Evolutionary conservation across 2,329 filamentous ascomycete genomes (phyloP), one percentile per base, ranked within the genome.

Genomic region (Calonectria henricotiae): DNA sequence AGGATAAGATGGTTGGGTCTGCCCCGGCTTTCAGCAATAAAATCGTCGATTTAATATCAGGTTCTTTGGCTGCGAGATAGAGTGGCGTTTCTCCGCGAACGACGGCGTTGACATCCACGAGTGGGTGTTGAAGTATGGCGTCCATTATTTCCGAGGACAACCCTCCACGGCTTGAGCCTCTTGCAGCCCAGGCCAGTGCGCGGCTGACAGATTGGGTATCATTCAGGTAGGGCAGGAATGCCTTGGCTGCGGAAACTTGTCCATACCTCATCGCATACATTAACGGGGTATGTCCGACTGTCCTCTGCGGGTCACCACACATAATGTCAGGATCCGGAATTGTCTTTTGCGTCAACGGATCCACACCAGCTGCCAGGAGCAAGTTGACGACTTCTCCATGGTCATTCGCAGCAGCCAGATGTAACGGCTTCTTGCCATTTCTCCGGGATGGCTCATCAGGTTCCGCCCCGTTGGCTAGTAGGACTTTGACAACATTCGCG

Each of bases 1-100:
- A 62, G 60, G 72, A 77, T 8, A 55, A 20, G 11, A 73, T 60
- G 27, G 77, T 78, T 2, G 77, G 76, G 72, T 80, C 74, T 7
- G 80, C 82, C 4, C 81, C 81, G 30, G 79, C 75, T n/a, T 78
- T 65, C 3, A 83, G 58, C 32, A 84, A 68, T 1, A 73, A 58
- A 11, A 69, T 61, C 0, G 80, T 65, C 3, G 77, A 65, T 3
- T 69, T 67, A 1, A 73, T 12, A 30, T 78, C 44, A 13, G 4
- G 3, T 5, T 1, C 12, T 0, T 63, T 27, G 2, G 70, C 71
- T 3, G 73, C 74, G 11, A 71, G 54, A 25, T 72, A 76, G 1
- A 82, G 64, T 4, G 78, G 62, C 1, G 79, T 80, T 11, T 77
- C 43, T 3, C 73, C 72, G 0, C 32, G 30, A 2, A 75, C 47